These are phyloP conservation scores for Takashimella tepidaria DNA, from an alignment of 1,284 basidiomycete species.

Conservation along the genomic window DNA sequence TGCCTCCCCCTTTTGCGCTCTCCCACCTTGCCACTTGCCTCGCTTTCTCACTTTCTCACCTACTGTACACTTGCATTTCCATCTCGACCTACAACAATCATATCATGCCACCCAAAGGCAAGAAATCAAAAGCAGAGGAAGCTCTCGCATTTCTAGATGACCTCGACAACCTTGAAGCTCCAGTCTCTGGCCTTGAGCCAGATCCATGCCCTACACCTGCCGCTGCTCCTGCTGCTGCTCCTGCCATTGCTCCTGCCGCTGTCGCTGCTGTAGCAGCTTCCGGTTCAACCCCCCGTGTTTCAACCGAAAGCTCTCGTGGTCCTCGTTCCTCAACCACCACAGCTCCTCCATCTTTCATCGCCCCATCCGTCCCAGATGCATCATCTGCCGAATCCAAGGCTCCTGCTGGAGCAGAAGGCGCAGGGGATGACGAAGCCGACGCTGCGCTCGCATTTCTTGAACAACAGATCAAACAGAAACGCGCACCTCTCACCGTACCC, in stretches of 20 bases:
- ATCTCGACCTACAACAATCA: not conserved
- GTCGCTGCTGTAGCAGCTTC: not conserved
- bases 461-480: slow-evolving; percentile 78
- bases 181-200: slow-evolving; percentile 17
- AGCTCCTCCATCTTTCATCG: too few relatives aligned
- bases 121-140: slow-evolving; percentile 73
- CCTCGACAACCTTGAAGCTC: slow-evolving; percentile 65
- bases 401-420: slow-evolving; percentile 55
- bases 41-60: too few relatives aligned
- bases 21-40: too few relatives aligned
- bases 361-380: not conserved
- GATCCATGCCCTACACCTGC: slow-evolving; percentile 5
- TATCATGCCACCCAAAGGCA: slow-evolving; percentile 41
- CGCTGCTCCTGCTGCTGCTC: slow-evolving; percentile 4
- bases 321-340: not conserved
- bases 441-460: slow-evolving; percentile 82
- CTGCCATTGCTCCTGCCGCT: slow-evolving; percentile 1
- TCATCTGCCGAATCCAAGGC: slow-evolving; percentile 42
- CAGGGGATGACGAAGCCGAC: slow-evolving; percentile 51
- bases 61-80: too few relatives aligned
- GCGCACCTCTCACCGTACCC: slow-evolving; percentile 34
- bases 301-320: slow-evolving; percentile 14
- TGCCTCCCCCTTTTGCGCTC: too few relatives aligned
- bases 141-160: slow-evolving; percentile 84
- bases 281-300: slow-evolving; percentile 12